A percentile compares a stretch with the other conserved stretches of the same genome.
These are phyloP conservation scores for Hyaloscypha variabilis DNA, from an alignment of 495 filamentous ascomycete species.

Conservation along the genomic window DNA sequence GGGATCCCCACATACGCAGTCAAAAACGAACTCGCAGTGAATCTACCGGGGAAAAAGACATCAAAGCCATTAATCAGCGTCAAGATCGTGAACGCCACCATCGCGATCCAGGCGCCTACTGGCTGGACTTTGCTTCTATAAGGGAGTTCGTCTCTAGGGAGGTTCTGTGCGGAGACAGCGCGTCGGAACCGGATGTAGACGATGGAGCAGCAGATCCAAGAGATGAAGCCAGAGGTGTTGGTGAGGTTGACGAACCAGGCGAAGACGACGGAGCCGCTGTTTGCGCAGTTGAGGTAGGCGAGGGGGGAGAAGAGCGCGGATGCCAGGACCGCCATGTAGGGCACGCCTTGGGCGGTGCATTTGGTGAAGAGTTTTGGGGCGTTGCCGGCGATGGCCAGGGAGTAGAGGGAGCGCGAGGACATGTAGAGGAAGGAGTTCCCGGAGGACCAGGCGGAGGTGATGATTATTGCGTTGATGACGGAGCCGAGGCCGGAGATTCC, in stretches of 20 bases:
- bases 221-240: conserved; percentile 62
- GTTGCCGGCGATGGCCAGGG: conserved; percentile 53
- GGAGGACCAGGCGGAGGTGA: conserved; percentile 62
- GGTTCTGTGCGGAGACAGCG: conserved; percentile 51
- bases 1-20: conserved; percentile 67
- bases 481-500: conserved; percentile 50
- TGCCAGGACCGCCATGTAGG: conserved; percentile 64
- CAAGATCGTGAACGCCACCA: conserved; percentile 53
- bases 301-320: conserved; percentile 66
- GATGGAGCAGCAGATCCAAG: conserved; percentile 62
- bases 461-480: conserved; percentile 57
- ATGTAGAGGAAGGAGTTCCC: conserved; percentile 64
- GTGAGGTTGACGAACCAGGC: conserved; percentile 63
- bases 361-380: conserved; percentile 50
- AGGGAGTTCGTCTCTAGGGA: conserved; percentile 47
- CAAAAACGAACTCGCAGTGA: conserved; percentile 55
- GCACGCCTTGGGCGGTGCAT: conserved; percentile 53
- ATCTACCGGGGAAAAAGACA: conserved; percentile 61
- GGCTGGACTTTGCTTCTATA: conserved; percentile 57
- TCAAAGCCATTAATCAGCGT: conserved; percentile 64
- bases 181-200: conserved; percentile 63
- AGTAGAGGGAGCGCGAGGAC: conserved; percentile 56
- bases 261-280: conserved; percentile 70
- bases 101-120: conserved; percentile 49
- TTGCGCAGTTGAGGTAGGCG: conserved; percentile 78